Percentiles rank a stretch among this genome's conserved stretches.
These are phyloP conservation scores for Epichloe uncinata DNA, from an alignment of 2,329 filamentous ascomycete species.

Conservation along the genomic window DNA sequence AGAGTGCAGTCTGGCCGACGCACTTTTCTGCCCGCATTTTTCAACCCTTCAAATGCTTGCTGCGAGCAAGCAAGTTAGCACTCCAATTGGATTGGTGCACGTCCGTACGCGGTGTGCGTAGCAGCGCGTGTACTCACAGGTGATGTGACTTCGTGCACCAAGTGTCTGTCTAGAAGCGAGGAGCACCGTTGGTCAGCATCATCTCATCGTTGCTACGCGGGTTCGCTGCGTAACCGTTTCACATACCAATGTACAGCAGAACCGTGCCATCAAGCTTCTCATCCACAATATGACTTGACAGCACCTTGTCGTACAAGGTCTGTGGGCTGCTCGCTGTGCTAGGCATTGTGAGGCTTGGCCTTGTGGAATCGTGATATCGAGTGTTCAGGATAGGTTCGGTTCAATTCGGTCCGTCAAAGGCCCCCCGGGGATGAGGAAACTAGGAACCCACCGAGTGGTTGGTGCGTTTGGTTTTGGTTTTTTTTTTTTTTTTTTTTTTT, in stretches of 20 bases:
- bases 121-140: constrained; percentile 45
- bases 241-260: constrained; percentile 80
- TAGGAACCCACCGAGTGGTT: neutral
- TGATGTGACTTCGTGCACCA: constrained; percentile 97
- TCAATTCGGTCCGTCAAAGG: too few species aligned
- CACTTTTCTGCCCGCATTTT: constrained; percentile 76
- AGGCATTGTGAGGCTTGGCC: constrained; percentile 46
- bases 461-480: too few species aligned
- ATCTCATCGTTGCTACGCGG: neutral
- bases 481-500: too few species aligned
- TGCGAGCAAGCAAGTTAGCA: constrained; percentile 19
- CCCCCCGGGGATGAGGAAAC: neutral
- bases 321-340: constrained; percentile 56
- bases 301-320: constrained; percentile 96
- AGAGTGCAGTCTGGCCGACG: constrained; percentile 93
- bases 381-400: too few species aligned
- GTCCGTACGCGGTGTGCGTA: neutral
- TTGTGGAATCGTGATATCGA: neutral
- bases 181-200: neutral
- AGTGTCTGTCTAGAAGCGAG: constrained; percentile 58
- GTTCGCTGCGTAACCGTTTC: neutral
- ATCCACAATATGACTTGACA: constrained; percentile 86
- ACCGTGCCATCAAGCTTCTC: constrained; percentile 90
- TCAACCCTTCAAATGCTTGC: constrained; percentile 95
- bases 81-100: neutral